Evolutionary conservation across 164 flowering plant genomes (phyloP).

Genomic region (Sedum album): DNA sequence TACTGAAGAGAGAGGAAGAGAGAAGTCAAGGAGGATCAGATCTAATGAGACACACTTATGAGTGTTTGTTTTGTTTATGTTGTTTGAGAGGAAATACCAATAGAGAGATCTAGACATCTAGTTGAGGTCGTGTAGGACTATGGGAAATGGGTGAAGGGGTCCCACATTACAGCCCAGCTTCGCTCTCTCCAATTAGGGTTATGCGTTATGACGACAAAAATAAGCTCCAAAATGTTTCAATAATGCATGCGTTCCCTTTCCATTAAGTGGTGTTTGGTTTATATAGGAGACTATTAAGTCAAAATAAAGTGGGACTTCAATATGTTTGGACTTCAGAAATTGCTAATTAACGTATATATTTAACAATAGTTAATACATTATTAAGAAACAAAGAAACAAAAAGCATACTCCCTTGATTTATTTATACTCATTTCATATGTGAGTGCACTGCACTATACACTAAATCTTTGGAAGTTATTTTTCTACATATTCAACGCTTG

Average conservation of each 20-base stretch:
- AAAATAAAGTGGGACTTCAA: not conserved
- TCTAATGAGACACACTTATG: not conserved
- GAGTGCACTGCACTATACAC: too few relatives aligned
- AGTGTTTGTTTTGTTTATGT: not conserved
- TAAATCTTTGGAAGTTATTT: too few relatives aligned
- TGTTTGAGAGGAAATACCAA: slow-evolving; percentile 3
- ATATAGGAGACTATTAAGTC: not conserved
- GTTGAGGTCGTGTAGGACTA: not conserved
- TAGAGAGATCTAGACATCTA: not conserved
- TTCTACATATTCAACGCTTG: too few relatives aligned
- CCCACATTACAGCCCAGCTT: slow-evolving; percentile 1
- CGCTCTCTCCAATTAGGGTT: not conserved
- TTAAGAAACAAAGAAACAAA: too few relatives aligned
- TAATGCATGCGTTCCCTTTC: not conserved
- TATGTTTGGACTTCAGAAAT: not conserved
- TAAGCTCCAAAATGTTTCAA: not conserved
- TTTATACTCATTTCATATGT: too few relatives aligned
- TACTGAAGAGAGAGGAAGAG: not conserved
- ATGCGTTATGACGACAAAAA: not conserved
- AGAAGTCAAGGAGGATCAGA: not conserved
- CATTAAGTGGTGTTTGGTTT: not conserved
- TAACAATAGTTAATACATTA: too few relatives aligned
- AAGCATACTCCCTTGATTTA: too few relatives aligned
- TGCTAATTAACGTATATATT: too few relatives aligned
- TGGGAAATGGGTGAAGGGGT: not conserved